phyloP scores from a whole-genome alignment of 176 grass and related monocot species.

The Carex scoparia region DNA sequence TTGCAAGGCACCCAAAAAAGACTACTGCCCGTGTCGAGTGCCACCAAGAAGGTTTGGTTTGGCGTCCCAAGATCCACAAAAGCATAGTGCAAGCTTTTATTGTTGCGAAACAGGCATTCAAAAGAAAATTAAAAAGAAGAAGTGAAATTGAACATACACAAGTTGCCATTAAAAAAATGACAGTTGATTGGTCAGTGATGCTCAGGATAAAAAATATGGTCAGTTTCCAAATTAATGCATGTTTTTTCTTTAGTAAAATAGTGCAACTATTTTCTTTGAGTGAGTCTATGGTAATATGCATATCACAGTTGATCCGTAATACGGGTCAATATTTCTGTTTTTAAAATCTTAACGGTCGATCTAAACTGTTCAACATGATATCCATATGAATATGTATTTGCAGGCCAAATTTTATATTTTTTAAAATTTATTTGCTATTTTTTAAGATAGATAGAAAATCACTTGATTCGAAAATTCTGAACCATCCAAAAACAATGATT shows the following conservation, averaged over 20 bases:
- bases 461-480: too few species aligned
- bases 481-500: too few species aligned
- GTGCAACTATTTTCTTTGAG: too few species aligned
- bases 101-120: background rate
- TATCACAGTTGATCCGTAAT: too few species aligned
- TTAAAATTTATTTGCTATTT: too few species aligned
- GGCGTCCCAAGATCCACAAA: slow-evolving; percentile 62
- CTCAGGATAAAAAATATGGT: background rate
- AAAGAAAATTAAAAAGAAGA: background rate
- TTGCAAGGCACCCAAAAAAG: slow-evolving; percentile 95
- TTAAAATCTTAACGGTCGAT: too few species aligned
- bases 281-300: too few species aligned
- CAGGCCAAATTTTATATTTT: too few species aligned
- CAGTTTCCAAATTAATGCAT: background rate
- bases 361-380: too few species aligned
- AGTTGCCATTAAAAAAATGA: background rate
- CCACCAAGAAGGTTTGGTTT: slow-evolving; percentile 68
- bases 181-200: background rate
- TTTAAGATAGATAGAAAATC: too few species aligned
- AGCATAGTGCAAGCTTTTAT: slow-evolving; percentile 76
- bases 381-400: too few species aligned
- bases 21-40: slow-evolving; percentile 87
- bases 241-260: background rate
- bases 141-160: background rate
- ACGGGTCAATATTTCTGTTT: too few species aligned